Evolutionary conservation across 208 protist species (phyloP).

Genomic region (Vickermania spadyakhi): DNA sequence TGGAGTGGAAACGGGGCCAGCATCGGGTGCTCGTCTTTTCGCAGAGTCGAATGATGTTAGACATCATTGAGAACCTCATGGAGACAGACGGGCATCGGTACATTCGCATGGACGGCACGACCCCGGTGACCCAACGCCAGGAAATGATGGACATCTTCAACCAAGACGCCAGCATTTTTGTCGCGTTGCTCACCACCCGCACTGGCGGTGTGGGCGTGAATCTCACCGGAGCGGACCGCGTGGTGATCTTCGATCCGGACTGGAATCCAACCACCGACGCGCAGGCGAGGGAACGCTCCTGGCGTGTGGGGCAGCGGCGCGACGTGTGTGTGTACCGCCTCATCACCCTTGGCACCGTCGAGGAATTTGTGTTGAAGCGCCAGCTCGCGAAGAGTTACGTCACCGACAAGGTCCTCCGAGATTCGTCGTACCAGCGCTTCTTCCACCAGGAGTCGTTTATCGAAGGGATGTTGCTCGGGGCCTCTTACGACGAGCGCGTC

Average conservation of each 20-base stretch:
- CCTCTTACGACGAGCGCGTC: slow-evolving; percentile 62
- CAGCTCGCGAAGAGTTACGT: slow-evolving; percentile 94
- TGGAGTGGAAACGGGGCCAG: slow-evolving; percentile 82
- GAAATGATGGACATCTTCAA: slow-evolving; percentile 96
- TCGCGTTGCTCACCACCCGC: slow-evolving; percentile 96
- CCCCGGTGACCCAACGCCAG: slow-evolving; percentile 59
- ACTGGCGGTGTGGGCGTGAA: slow-evolving; percentile 98
- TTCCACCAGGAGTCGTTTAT: slow-evolving; percentile 88
- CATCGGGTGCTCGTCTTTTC: slow-evolving; percentile 96
- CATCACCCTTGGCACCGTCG: slow-evolving; percentile 96
- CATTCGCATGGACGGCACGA: slow-evolving; percentile 95
- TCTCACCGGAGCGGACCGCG: slow-evolving; percentile 95
- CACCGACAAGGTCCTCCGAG: slow-evolving; percentile 94
- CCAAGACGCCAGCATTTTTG: slow-evolving; percentile 76
- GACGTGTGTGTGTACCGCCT: slow-evolving; percentile 96
- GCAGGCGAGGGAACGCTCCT: slow-evolving; percentile 91
- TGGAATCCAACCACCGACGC: slow-evolving; percentile 93
- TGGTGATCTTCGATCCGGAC: slow-evolving; percentile 99
- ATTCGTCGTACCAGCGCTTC: slow-evolving; percentile 91
- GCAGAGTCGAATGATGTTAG: slow-evolving; percentile 97
- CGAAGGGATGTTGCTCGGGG: slow-evolving; percentile 86
- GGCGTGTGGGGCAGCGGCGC: slow-evolving; percentile 95
- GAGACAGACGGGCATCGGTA: slow-evolving; percentile 76
- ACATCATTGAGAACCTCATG: slow-evolving; percentile 94
- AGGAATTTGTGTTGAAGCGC: slow-evolving; percentile 98